Evolutionary conservation across 1,284 basidiomycete species (phyloP), one percentile per base, ranked within the genome.

Genomic region (Peniophora sp.): DNA sequence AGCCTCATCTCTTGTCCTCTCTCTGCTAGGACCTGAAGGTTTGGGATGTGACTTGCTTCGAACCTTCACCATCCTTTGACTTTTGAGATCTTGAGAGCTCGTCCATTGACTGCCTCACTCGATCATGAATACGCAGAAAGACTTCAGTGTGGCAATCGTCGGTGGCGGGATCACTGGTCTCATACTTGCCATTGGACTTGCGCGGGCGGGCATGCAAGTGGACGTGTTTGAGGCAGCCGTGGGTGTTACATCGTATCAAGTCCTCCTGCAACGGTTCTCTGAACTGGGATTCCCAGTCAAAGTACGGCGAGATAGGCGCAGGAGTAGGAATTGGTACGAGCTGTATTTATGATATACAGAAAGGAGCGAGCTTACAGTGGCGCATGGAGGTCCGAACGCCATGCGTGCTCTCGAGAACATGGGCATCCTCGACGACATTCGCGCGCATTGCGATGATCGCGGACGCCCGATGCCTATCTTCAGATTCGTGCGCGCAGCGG

Each of bases 291-390:
- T 17, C 11, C 12, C 27, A 74, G 72, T 53, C 68, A 14, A 64
- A 65, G 51, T 75, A 77, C 52, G 67, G 65, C 24, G 73, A 77
- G 60, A 66, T 78, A 45, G 77, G 77, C 12, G 77, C 77, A 24
- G 77, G 77, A 2, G 69, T 79, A 38, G 74, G 70, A 14, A 53
- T 80, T 39, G 77, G 77, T 75, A 50, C 38, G 10, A 22, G 36
- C 5, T 34, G 39, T 34, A 12, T 6, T 12, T 32, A 32, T 12
- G 5, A 12, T 12, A 32, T 32, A 12, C 20, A 20, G 14, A 22
- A 25, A 46, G 27, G 35, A 45, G 56, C 49, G 25, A 2, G 35
- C 16, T 27, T 11, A 25, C 36, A 12, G 48, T 34, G 48, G 46
- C 5, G n/a, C 27, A n/a, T 45, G 25, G 52, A 79, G 75, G 77